A percentile compares a stretch with the other conserved stretches of the same genome.
phyloP scores from a whole-genome alignment of 441 rosid genomes.

The Euphorbia celastroides region DNA sequence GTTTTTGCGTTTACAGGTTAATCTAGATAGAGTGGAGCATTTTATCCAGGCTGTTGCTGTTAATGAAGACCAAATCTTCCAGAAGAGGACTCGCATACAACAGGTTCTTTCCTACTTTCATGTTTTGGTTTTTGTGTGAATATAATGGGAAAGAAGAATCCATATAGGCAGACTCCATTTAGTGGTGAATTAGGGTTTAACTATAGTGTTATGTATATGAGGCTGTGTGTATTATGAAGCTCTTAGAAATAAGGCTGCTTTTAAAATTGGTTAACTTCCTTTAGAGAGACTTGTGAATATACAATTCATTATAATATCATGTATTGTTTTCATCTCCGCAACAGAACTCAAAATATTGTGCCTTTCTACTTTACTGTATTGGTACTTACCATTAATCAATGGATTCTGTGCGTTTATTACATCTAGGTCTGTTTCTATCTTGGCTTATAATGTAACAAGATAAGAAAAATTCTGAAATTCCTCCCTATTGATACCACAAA shows the following conservation, averaged over 20 bases:
- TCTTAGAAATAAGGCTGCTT: not conserved
- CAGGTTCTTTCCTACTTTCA: constrained; percentile 43
- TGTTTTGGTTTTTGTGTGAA: constrained; percentile 8
- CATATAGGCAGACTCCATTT: not conserved
- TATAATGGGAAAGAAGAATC: not conserved
- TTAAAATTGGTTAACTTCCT: not conserved
- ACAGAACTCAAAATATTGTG: not conserved
- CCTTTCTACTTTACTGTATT: not conserved
- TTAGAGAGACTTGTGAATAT: not conserved
- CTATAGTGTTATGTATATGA: not conserved
- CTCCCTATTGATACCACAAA: not conserved
- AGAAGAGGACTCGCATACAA: constrained; percentile 86
- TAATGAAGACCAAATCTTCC: constrained; percentile 88
- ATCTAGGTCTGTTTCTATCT: not conserved
- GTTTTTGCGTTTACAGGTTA: constrained; percentile 41
- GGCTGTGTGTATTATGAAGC: not conserved
- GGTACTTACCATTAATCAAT: not conserved
- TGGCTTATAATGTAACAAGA: not conserved
- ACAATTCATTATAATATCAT: not conserved
- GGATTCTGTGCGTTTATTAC: not conserved
- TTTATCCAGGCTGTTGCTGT: constrained; percentile 81
- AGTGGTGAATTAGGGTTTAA: not conserved
- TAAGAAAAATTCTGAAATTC: not conserved
- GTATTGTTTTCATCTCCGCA: not conserved
- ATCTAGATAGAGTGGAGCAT: constrained; percentile 76